Evolutionary conservation across 1,139 yeast species (phyloP).

Genomic region (Geotrichum restrictum): DNA sequence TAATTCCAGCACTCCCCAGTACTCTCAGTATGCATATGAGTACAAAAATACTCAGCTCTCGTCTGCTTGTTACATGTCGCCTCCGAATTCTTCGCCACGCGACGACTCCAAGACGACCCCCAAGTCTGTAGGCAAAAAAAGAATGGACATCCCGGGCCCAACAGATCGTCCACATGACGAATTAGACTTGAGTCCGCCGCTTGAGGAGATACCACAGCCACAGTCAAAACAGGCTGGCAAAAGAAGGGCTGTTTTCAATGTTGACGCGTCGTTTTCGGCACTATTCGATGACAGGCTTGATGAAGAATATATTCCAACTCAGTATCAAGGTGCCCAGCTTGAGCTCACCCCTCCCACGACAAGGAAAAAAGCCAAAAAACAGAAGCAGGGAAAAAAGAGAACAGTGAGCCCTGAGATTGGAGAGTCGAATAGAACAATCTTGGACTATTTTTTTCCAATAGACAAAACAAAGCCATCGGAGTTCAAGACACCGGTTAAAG

Average conservation of each 20-base stretch:
- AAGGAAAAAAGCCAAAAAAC: neutral
- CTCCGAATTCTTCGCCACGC: slow-evolving; percentile 15
- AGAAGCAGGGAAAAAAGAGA: neutral
- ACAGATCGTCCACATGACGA: no score
- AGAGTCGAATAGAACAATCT: neutral
- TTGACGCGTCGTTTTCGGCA: slow-evolving; percentile 2
- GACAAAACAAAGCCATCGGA: neutral
- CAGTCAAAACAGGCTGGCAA: neutral
- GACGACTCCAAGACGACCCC: neutral
- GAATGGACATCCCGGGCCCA: no score
- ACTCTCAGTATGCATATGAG: neutral
- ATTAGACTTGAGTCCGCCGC: no score
- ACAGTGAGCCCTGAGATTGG: slow-evolving; percentile 5
- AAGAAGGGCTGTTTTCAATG: neutral
- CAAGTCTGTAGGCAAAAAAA: no score
- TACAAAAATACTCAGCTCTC: neutral
- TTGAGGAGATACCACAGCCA: neutral
- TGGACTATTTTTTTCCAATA: neutral
- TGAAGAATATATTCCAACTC: slow-evolving; percentile 11
- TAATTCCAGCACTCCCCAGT: neutral
- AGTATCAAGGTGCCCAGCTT: neutral
- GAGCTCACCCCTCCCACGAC: neutral
- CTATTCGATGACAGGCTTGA: slow-evolving; percentile 3
- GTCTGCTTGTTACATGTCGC: slow-evolving; percentile 11
- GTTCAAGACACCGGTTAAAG: no score